Percentiles rank a stretch among this genome's conserved stretches.
These are phyloP conservation scores for Monilinia vaccinii-corymbosi DNA, from an alignment of 2,329 filamentous ascomycete genomes.

Conservation along the genomic window DNA sequence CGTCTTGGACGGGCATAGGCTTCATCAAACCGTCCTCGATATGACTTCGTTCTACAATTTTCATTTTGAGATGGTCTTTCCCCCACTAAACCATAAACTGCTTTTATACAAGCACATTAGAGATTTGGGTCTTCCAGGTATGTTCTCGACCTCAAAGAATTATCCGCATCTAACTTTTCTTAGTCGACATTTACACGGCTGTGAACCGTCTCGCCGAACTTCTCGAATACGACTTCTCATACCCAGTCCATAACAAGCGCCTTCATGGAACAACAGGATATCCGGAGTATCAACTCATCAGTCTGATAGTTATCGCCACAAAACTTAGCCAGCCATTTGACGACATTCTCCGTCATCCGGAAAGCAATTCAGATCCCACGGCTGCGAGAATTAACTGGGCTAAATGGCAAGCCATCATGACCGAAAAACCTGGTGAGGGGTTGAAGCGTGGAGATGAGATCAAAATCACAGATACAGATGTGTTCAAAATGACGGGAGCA, in stretches of 20 bases:
- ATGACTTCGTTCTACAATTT: constrained; percentile 53
- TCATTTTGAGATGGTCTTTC: constrained; percentile 63
- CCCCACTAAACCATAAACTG: constrained; percentile 60
- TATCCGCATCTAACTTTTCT: constrained; percentile 23
- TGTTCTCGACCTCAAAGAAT: constrained; percentile 21
- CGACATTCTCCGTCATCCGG: constrained; percentile 40
- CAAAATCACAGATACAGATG: constrained; percentile 49
- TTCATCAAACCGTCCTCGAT: constrained; percentile 57
- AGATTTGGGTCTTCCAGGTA: constrained; percentile 66
- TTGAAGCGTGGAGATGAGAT: constrained; percentile 39
- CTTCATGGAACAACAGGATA: constrained; percentile 43
- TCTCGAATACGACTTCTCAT: constrained; percentile 45
- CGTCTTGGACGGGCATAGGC: constrained; percentile 41
- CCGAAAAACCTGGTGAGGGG: constrained; percentile 23
- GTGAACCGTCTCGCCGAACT: constrained; percentile 42
- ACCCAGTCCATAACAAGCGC: constrained; percentile 39
- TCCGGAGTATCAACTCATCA: constrained; percentile 67
- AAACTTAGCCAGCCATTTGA: constrained; percentile 77
- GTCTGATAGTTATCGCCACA: constrained; percentile 62
- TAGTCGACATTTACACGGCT: constrained; percentile 55
- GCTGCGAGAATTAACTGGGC: constrained; percentile 62
- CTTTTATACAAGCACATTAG: constrained; percentile 62
- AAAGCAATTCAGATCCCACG: constrained; percentile 44
- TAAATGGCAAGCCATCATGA: constrained; percentile 51
- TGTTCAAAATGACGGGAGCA: constrained; percentile 49